These are phyloP conservation scores for Themeda triandra DNA, from an alignment of 176 grass and related monocot genomes.

Conservation along the genomic window DNA sequence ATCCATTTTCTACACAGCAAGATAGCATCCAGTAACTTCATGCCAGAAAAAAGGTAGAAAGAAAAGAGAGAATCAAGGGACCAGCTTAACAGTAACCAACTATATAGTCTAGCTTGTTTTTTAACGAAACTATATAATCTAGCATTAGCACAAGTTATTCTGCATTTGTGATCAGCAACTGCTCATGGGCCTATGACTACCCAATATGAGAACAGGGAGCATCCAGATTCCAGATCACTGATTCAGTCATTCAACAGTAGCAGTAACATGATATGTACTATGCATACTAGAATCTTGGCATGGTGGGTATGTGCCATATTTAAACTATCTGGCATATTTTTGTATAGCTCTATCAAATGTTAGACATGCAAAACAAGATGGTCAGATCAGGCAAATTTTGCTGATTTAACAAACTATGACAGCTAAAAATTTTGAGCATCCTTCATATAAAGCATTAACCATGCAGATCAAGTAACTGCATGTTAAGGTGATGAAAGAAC, in stretches of 20 bases:
- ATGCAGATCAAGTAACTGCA: neutral
- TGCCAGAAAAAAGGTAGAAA: neutral
- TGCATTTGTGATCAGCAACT: slow-evolving; percentile 2
- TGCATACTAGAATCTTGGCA: neutral
- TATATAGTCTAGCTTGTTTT: neutral
- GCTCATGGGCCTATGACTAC: neutral
- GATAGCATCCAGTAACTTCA: slow-evolving; percentile 35
- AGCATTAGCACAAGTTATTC: neutral
- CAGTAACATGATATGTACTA: neutral
- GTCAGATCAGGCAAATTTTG: neutral
- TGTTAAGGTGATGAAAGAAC: neutral
- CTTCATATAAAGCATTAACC: neutral
- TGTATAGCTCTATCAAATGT: neutral
- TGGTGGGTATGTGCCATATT: neutral
- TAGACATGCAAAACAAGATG: neutral
- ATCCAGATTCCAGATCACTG: neutral
- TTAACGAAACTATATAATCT: too few species aligned
- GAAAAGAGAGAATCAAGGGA: neutral
- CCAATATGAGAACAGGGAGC: neutral
- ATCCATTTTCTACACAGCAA: neutral
- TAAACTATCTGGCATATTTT: neutral
- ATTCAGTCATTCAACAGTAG: neutral
- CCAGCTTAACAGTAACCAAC: slow-evolving; percentile 5
- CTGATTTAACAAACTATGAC: neutral
- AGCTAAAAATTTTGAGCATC: neutral